Base-by-base conservation (phyloP, 75 land plant genomes). In the Larix kaempferi region DNA sequence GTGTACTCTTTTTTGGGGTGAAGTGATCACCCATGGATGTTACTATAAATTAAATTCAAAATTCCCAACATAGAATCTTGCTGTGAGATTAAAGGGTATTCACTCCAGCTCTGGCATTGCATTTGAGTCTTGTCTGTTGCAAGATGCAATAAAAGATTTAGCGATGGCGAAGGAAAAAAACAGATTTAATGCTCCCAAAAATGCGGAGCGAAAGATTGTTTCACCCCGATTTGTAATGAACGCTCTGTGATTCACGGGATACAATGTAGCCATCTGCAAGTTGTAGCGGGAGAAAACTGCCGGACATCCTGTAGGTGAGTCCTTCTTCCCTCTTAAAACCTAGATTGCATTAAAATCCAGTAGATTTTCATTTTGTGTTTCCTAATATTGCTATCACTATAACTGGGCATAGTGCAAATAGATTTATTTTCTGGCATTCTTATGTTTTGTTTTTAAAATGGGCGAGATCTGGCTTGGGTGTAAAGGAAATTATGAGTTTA, bases 221-320 rank as follows among this genome's bases (percentile, higher is more conserved):
- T n/a, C n/a, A n/a, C n/a, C n/a, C n/a, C n/a, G n/a, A n/a, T n/a
- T n/a, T n/a, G n/a, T n/a, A n/a, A n/a, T n/a, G n/a, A n/a, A n/a
- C n/a, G n/a, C n/a, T 23, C 83, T 90, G 44, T 75, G 85, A 27
- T 64, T 26, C 22, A 23, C 73, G 7, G 91, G 91, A 27, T 84
- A 86, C 83, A 83, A 91, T 81, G 93, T 91, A n/a, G 93, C 84
- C n/a, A n/a, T n/a, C n/a, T n/a, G n/a, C n/a, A 89, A 86, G 79
- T 80, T 89, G 29, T 75, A 83, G n/a, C 91, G 96, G 96, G 80
- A 78, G 54, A 29, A 76, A 56, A 78, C 84, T 49, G 84, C 83
- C 1, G 87, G 88, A 8, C 74, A 92, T 29, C 76, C 88, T 12
- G 87, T 87, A 73, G 87, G 87, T 56, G 66, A 81, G 29, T 10